These are phyloP conservation scores for Fusarium pininemorale DNA, from an alignment of 2,329 filamentous ascomycete genomes.

Conservation along the genomic window DNA sequence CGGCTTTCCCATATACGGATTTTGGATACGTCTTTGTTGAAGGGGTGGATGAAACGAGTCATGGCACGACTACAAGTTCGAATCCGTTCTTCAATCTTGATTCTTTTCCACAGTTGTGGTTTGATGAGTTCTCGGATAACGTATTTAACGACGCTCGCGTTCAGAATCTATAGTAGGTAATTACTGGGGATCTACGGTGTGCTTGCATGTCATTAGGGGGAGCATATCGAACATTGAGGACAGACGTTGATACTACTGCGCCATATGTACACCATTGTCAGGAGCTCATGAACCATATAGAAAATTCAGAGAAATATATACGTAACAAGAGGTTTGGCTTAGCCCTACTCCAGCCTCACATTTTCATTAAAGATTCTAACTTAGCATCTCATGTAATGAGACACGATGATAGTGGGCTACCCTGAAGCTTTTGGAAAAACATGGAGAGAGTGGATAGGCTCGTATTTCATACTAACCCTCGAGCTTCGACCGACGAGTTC, in stretches of 20 bases:
- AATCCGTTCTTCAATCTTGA: background rate
- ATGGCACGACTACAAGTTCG: background rate
- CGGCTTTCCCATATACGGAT: background rate
- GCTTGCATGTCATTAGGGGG: background rate
- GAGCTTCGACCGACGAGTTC: background rate
- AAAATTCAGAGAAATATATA: background rate
- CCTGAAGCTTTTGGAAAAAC: background rate
- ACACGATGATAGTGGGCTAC: background rate
- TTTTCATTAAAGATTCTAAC: accelerated
- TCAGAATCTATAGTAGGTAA: background rate
- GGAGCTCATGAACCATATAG: accelerated
- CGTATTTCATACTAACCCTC: too few relatives aligned
- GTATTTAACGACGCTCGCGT: accelerated
- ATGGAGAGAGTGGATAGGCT: background rate
- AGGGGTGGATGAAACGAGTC: background rate
- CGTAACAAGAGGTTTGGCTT: accelerated
- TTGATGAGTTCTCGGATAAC: background rate
- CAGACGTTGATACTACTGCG: accelerated
- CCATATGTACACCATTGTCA: accelerated
- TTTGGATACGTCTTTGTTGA: background rate
- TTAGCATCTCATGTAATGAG: background rate
- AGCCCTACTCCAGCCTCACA: too few relatives aligned
- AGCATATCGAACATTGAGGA: accelerated
- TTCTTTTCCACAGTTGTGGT: background rate
- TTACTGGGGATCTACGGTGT: accelerated